Evolutionary conservation across 441 rosid species (phyloP), one percentile per base, ranked within the genome.

Genomic region (Erodium trifolium): DNA sequence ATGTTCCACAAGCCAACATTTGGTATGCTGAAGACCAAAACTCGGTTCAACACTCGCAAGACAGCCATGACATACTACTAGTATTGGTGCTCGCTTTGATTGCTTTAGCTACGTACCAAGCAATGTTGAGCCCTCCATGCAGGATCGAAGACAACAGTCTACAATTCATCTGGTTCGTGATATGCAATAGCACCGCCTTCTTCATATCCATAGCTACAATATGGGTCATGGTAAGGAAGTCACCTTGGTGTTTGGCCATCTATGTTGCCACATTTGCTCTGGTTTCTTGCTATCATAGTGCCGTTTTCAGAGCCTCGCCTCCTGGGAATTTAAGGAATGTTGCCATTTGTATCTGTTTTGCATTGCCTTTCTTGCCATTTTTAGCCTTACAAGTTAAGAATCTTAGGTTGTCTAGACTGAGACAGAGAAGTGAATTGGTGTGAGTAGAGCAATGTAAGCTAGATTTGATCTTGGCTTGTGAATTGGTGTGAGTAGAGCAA

Each of bases 41-140:
- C 37, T 34, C 3, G 37, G 37, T 34, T 51, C 59, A 51, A 3
- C 59, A 16, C 17, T 11, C 59, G 3, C 59, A 11, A n/a, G 59
- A n/a, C 17, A 16, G 5, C 1, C 59, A 51, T 4, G 18, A 51
- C 59, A 51, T n/a, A 7, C 59, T 51, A 4, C 18, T 51, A 51
- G 0, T 51, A 16, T 23, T 23, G 27, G 59, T 16, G 13, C 59
- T 51, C 59, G 14, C 59, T n/a, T 14, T 51, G 59, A 51, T 51
- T 19, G 59, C 59, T n/a, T 14, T 51, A 51, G 59, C 59, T 51
- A n/a, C 59, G 5, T 51, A 51, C 59, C 59, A 51, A 51, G 59
- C 59, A n/a, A 51, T 51, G 59, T 14, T 51, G 19, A 51, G 59
- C 59, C 59, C 59, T 51, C 59, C 59, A 4, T 3, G 17, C 17